Evolutionary conservation across 2,329 filamentous ascomycete genomes (phyloP).

Genomic region (Fusarium longipes): DNA sequence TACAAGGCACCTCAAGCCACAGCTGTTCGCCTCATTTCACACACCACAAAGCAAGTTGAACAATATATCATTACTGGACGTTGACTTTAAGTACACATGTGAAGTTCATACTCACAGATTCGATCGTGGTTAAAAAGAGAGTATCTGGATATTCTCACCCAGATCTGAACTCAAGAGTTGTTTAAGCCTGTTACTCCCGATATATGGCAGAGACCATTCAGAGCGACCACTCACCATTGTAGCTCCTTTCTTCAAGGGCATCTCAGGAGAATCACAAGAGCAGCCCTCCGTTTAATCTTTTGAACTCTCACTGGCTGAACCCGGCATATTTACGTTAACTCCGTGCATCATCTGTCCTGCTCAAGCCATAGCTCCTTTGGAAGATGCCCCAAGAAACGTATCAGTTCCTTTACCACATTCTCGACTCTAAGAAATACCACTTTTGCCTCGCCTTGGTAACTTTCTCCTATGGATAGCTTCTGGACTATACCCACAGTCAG

Average conservation of each 20-base stretch:
- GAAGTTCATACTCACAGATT: not conserved
- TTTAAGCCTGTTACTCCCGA: not conserved
- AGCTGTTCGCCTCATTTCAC: not conserved
- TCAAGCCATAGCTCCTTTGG: conserved; percentile 36
- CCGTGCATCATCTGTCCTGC: not conserved
- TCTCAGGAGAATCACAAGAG: not conserved
- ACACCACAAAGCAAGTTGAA: not conserved
- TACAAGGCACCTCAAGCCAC: not conserved
- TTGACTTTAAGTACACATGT: not conserved
- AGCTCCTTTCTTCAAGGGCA: not conserved
- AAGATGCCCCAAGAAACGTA: conserved; percentile 19
- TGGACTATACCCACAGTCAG: conserved; percentile 9
- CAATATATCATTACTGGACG: not conserved
- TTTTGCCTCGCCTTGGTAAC: conserved; percentile 5
- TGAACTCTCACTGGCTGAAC: not conserved
- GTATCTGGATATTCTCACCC: not conserved
- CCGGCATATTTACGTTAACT: not conserved
- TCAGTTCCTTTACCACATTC: conserved; percentile 16
- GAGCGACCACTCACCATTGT: not conserved
- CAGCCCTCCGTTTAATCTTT: not conserved
- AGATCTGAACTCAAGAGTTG: not conserved
- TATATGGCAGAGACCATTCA: not conserved
- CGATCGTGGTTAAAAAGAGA: not conserved
- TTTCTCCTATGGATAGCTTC: conserved; percentile 4
- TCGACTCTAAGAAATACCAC: conserved; percentile 11